Percentiles rank a stretch among this genome's conserved stretches.
phyloP scores from a whole-genome alignment of 257 asterid species.

The Solanum chaucha region DNA sequence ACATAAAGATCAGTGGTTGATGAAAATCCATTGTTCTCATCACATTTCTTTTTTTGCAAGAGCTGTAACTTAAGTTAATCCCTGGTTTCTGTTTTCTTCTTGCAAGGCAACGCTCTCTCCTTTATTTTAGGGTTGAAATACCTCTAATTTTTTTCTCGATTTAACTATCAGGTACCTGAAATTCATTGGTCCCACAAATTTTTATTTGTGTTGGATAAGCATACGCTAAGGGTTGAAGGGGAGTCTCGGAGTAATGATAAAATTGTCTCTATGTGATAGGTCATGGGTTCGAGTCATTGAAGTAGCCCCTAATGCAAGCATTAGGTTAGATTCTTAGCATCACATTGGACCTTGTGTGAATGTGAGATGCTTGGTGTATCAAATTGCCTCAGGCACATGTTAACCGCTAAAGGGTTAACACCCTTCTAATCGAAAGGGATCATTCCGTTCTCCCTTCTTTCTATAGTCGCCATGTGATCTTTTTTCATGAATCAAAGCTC shows the following conservation, averaged over 20 bases:
- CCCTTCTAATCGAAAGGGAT: background rate
- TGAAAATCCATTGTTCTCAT: background rate
- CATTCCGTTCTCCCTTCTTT: background rate
- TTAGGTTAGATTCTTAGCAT: background rate
- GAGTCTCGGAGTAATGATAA: background rate
- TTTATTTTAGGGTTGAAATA: background rate
- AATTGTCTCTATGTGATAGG: background rate
- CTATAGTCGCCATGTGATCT: background rate
- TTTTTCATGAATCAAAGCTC: background rate
- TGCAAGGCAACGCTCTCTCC: background rate
- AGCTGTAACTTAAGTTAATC: background rate
- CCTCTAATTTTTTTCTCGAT: background rate
- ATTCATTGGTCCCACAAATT: background rate
- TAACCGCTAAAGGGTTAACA: background rate
- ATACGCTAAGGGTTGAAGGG: background rate
- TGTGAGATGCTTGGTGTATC: too few species aligned
- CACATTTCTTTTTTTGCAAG: background rate
- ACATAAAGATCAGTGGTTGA: background rate
- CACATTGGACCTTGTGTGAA: too few species aligned
- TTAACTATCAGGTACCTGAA: background rate
- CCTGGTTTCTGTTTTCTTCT: background rate
- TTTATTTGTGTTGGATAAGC: background rate
- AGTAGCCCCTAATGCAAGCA: background rate
- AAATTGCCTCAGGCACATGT: accelerated
- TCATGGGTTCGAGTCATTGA: background rate